A percentile compares a stretch with the other conserved stretches of the same genome.
These are phyloP conservation scores for Paramyrothecium sp. DNA, from an alignment of 2,329 filamentous ascomycete genomes.

Conservation along the genomic window DNA sequence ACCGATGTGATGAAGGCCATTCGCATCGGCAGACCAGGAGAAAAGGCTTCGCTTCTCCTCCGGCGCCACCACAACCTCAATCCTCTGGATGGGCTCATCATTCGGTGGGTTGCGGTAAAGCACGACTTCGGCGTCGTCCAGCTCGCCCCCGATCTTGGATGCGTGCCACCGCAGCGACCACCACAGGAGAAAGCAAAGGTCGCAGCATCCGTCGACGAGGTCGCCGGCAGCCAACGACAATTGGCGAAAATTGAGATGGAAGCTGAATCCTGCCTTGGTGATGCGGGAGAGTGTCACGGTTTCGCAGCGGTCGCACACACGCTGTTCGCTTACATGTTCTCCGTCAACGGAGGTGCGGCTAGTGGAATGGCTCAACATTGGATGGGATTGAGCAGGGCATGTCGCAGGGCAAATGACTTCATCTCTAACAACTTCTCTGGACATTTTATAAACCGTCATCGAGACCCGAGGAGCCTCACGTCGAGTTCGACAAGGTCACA, in stretches of 20 bases:
- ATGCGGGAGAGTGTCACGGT: background rate
- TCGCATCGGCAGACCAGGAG: background rate
- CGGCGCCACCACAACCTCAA: background rate
- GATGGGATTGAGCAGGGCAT: too few relatives aligned
- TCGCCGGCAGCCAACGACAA: background rate
- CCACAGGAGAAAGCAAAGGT: background rate
- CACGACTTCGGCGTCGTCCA: background rate
- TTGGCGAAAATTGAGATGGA: background rate
- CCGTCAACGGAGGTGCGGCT: background rate
- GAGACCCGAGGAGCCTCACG: too few relatives aligned
- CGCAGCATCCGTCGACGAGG: background rate
- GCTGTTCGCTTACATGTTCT: background rate
- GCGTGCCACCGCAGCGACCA: background rate
- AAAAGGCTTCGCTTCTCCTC: background rate
- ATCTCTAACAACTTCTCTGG: too few relatives aligned
- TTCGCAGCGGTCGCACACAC: background rate
- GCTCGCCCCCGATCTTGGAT: background rate
- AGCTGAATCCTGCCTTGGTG: background rate
- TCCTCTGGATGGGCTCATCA: background rate
- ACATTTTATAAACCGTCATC: too few relatives aligned
- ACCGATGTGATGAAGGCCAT: background rate
- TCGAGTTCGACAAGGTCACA: background rate
- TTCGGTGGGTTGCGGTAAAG: background rate
- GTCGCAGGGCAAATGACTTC: too few relatives aligned
- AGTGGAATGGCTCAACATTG: too few relatives aligned